Base-by-base conservation (phyloP, 352 stramenopile species). In the Pythium utonaiense region DNA sequence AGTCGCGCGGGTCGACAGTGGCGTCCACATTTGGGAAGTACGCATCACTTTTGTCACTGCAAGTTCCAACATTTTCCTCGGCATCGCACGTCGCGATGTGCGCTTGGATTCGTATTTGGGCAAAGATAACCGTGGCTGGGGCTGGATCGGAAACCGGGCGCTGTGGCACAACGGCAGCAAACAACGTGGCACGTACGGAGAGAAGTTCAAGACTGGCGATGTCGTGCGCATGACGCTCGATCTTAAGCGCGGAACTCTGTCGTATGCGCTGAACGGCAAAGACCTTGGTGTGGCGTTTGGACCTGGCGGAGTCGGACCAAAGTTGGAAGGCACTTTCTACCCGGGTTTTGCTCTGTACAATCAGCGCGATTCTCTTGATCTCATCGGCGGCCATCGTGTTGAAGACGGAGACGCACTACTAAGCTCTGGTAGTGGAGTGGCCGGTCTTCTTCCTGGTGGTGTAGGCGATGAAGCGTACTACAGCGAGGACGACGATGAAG, bases 121-220 rank as follows among this genome's bases (percentile, higher is more conserved):
- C n/a, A 96, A 96, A 41, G 88, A 96, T 62, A 96, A 95, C 56
- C 84, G 88, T 24, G 87, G 88, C 14, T 96, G 88, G 88, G 88
- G 87, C 9, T 96, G 88, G 83, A 96, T 96, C 38, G 88, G 88
- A 14, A 96, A 96, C 57, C 84, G 86, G 28, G 88, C 86, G 22
- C 70, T 95, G 6, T 96, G 88, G 87, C 86, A 96, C 66, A 96
- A 96, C 55, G 88, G 88, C 1, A 93, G 83, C 66, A 96, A 96
- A 64, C 86, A 96, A 57, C 83, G 88, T 14, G 86, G 85, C 8
- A 95, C 88, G 13, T 96, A 96, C 52, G 88, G 88, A 7, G 86
- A 96, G 47, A 95, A 96, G 60, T 96, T 96, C 59, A 95, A 95
- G 57, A 95, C 83, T 0, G 87, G 87, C 7, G 82, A 96, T 50